Evolutionary conservation across 2,329 filamentous ascomycete genomes (phyloP).

Genomic region (Pseudogymnoascus sp.): DNA sequence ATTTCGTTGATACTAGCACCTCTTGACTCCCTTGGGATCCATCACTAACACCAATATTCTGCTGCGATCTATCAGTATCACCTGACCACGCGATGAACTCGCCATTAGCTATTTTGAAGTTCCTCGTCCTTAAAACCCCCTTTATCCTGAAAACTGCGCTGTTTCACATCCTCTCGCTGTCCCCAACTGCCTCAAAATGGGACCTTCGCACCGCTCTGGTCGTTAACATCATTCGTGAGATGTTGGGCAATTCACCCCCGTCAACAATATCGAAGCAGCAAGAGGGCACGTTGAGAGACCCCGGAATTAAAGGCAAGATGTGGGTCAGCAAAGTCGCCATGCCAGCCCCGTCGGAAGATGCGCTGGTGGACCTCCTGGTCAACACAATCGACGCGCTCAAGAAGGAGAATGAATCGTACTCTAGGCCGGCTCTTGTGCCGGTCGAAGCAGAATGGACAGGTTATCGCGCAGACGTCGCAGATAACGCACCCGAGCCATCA

Average conservation of each 20-base stretch:
- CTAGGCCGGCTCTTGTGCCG: slow-evolving; percentile 42
- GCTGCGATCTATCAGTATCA: background rate
- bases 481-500: slow-evolving; percentile 41
- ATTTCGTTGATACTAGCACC: background rate
- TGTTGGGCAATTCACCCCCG: slow-evolving; percentile 35
- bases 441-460: slow-evolving; percentile 72
- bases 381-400: slow-evolving; percentile 46
- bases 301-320: slow-evolving; percentile 64
- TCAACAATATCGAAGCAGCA: slow-evolving; percentile 52
- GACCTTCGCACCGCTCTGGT: slow-evolving; percentile 67
- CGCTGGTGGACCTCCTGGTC: slow-evolving; percentile 49
- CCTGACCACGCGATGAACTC: slow-evolving; percentile 28
- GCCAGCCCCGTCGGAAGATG: slow-evolving; percentile 46
- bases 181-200: slow-evolving; percentile 65
- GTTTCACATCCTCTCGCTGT: slow-evolving; percentile 56
- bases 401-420: slow-evolving; percentile 27
- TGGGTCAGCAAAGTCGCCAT: slow-evolving; percentile 70
- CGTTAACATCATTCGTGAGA: slow-evolving; percentile 59
- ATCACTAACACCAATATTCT: background rate
- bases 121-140: slow-evolving; percentile 45
- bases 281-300: slow-evolving; percentile 49
- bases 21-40: background rate
- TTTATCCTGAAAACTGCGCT: slow-evolving; percentile 53
- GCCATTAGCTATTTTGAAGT: slow-evolving; percentile 19
- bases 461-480: slow-evolving; percentile 47